phyloP scores from a whole-genome alignment of 208 protist species.

The Angomonas ambiguus region DNA sequence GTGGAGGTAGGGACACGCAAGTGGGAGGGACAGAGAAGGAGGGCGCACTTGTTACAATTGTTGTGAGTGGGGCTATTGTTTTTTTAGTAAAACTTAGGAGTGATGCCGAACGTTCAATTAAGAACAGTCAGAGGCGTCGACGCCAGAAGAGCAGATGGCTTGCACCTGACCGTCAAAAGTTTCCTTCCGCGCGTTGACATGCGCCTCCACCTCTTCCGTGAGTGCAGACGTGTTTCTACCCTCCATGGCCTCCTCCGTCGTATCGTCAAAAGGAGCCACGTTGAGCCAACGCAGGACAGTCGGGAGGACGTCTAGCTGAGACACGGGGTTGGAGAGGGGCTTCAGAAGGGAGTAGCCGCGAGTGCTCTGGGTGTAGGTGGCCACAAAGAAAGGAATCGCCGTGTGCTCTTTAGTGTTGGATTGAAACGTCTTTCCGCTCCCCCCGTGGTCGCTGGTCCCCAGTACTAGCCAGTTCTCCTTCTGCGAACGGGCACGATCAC shows the following conservation, averaged over 20 bases:
- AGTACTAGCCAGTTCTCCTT: constrained; percentile 83
- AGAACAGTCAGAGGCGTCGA: constrained; percentile 31
- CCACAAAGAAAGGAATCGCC: constrained; percentile 59
- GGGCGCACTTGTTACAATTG: too few relatives aligned
- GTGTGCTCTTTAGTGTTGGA: constrained; percentile 21
- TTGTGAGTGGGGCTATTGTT: too few relatives aligned
- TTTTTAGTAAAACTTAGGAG: too few relatives aligned
- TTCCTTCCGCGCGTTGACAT: constrained; percentile 18
- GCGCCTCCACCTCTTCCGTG: constrained; percentile 19
- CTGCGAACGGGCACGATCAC: constrained; percentile 37
- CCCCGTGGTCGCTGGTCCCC: constrained; percentile 61
- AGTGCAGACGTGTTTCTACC: constrained; percentile 29
- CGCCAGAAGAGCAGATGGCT: constrained; percentile 64
- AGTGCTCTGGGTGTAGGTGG: constrained; percentile 44
- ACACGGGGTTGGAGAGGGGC: constrained; percentile 33
- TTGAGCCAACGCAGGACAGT: constrained; percentile 73
- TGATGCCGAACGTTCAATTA: too few relatives aligned
- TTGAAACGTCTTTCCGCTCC: constrained; percentile 38
- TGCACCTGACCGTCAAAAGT: constrained; percentile 54
- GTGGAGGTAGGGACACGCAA: too few relatives aligned
- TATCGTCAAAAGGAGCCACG: constrained; percentile 50
- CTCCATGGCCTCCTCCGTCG: constrained; percentile 27
- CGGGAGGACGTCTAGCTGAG: constrained; percentile 65
- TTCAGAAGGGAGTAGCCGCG: constrained; percentile 35
- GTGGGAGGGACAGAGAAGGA: too few relatives aligned